Evolutionary conservation across 257 asterid species (phyloP).

Genomic region (Capsicum baccatum): DNA sequence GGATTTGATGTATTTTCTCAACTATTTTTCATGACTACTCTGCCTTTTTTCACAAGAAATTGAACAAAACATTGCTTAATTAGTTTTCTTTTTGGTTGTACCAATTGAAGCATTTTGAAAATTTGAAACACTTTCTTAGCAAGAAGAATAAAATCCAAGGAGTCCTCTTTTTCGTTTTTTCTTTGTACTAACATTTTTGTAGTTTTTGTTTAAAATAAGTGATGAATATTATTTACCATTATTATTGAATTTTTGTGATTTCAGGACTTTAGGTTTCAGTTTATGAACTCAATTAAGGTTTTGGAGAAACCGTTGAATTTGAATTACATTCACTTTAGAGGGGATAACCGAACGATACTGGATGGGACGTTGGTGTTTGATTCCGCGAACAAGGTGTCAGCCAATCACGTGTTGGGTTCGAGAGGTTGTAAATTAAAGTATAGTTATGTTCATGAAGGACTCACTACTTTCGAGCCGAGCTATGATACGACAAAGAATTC

Average conservation of each 20-base stretch:
- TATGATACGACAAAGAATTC: slow-evolving; percentile 70
- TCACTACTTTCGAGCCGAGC: slow-evolving; percentile 80
- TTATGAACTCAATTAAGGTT: slow-evolving; percentile 71
- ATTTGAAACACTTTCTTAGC: not conserved
- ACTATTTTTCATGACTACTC: not conserved
- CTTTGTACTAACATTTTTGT: not conserved
- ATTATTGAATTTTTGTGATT: slow-evolving; percentile 16
- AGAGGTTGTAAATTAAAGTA: slow-evolving; percentile 73
- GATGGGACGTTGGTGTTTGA: slow-evolving; percentile 81
- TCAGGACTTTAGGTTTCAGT: slow-evolving; percentile 90
- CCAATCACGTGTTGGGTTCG: slow-evolving; percentile 75
- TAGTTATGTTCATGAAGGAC: slow-evolving; percentile 70
- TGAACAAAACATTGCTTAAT: not conserved
- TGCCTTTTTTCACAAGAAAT: not conserved
- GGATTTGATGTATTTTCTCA: not conserved
- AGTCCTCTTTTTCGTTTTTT: not conserved
- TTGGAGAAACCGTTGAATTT: slow-evolving; percentile 83
- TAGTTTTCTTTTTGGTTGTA: not conserved
- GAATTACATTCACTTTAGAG: slow-evolving; percentile 70
- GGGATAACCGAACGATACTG: slow-evolving; percentile 60
- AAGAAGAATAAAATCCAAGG: not conserved
- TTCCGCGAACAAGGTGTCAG: slow-evolving; percentile 84
- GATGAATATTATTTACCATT: not conserved
- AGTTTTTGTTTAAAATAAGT: not conserved
- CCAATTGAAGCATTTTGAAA: not conserved